Conservation (phyloP, 192 early-diverging fungal species). For the Gaertneriomyces semiglobifer region DNA sequence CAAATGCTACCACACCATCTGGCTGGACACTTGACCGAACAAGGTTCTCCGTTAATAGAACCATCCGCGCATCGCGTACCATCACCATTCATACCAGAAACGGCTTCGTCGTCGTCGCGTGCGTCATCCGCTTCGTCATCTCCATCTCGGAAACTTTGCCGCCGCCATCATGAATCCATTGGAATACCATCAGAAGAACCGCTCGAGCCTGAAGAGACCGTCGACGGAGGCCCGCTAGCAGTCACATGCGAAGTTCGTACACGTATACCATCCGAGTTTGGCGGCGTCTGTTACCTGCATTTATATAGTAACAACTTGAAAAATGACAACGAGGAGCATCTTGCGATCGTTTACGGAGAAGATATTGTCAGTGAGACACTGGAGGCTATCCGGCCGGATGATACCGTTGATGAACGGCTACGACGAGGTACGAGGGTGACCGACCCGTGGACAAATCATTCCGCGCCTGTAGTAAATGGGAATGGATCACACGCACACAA, state of each 20-base stretch:
- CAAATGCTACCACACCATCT: neutral
- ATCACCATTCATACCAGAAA: conserved; percentile 12
- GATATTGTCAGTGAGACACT: conserved; percentile 67
- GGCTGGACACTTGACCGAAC: conserved; percentile 5
- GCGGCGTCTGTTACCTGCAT: conserved; percentile 51
- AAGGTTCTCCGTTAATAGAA: conserved; percentile 8
- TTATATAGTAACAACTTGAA: conserved; percentile 71
- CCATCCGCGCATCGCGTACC: neutral
- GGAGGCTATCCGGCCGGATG: conserved; percentile 60
- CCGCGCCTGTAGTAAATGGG: neutral
- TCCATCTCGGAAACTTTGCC: conserved; percentile 1
- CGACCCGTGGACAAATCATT: neutral
- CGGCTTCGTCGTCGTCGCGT: neutral
- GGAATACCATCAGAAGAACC: neutral
- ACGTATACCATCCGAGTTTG: conserved; percentile 39
- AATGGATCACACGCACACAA: conserved; percentile 23
- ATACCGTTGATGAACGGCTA: conserved; percentile 75
- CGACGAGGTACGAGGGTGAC: conserved; percentile 69
- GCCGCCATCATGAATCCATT: neutral
- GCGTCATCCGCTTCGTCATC: neutral
- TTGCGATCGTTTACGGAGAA: conserved; percentile 92
- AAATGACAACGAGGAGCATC: conserved; percentile 83
- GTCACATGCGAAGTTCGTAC: conserved; percentile 39
- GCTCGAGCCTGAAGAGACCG: no score
- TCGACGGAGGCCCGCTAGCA: neutral